Evolutionary conservation across 1,139 yeast species (phyloP).

Genomic region (Pichia terricola): DNA sequence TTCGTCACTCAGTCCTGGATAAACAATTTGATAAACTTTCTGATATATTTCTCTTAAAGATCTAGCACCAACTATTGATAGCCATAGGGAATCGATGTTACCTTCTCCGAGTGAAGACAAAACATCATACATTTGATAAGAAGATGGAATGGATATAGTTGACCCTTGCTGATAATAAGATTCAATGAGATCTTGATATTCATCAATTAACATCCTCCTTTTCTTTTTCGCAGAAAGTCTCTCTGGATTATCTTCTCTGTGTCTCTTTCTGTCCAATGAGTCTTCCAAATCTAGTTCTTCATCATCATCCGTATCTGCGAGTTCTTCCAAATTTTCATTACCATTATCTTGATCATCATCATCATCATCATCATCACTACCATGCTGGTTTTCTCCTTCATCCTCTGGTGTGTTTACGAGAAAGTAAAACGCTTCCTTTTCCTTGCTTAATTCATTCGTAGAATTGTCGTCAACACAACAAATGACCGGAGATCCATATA

Average conservation of each 20-base stretch:
- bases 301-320: slow-evolving; percentile 27
- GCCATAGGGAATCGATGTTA: slow-evolving; percentile 65
- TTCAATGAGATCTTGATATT: slow-evolving; percentile 50
- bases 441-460: slow-evolving; percentile 43
- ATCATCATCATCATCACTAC: slow-evolving; percentile 24
- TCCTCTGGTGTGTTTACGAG: slow-evolving; percentile 34
- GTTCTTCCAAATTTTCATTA: slow-evolving; percentile 23
- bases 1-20: slow-evolving; percentile 74
- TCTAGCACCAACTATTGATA: slow-evolving; percentile 80
- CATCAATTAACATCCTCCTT: slow-evolving; percentile 23
- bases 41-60: slow-evolving; percentile 71
- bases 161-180: slow-evolving; percentile 78
- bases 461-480: slow-evolving; percentile 88
- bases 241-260: slow-evolving; percentile 1
- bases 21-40: slow-evolving; percentile 61
- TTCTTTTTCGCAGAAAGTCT: slow-evolving; percentile 34
- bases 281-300: slow-evolving; percentile 26
- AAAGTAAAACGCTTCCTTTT: slow-evolving; percentile 46
- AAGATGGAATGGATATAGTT: slow-evolving; percentile 61
- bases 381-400: slow-evolving; percentile 29
- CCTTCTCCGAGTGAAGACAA: slow-evolving; percentile 76
- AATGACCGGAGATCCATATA: slow-evolving; percentile 76
- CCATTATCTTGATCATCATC: slow-evolving; percentile 22
- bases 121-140: slow-evolving; percentile 73
- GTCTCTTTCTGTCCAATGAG: slow-evolving; percentile 22